Evolutionary conservation across 1,284 basidiomycete genomes (phyloP).

Genomic region (Trichosporon ovoides): DNA sequence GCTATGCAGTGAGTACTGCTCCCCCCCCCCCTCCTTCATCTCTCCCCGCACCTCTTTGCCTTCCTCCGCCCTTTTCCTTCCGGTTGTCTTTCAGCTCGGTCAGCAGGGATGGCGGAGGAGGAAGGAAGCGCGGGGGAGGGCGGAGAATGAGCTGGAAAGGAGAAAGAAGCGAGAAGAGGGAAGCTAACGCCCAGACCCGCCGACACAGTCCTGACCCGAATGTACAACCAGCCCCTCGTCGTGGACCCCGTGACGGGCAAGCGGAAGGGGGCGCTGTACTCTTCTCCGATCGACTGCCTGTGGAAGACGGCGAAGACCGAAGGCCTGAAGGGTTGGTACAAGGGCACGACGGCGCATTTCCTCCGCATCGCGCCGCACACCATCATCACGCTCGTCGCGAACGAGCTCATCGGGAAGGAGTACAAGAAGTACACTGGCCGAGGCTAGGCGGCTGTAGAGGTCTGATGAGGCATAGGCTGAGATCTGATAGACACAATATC

Average conservation of each 20-base stretch:
- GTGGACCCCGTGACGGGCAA: slow-evolving; percentile 64
- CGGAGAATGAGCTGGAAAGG: too few species aligned
- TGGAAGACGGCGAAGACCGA: slow-evolving; percentile 93
- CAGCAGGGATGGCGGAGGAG: too few species aligned
- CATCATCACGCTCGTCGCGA: slow-evolving; percentile 74
- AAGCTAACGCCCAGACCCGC: slow-evolving; percentile 18
- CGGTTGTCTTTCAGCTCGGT: too few species aligned
- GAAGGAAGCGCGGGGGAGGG: too few species aligned
- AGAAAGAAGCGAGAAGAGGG: too few species aligned
- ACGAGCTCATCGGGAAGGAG: slow-evolving; percentile 72
- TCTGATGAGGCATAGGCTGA: not conserved
- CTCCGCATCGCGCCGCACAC: slow-evolving; percentile 88
- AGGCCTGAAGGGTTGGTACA: slow-evolving; percentile 86
- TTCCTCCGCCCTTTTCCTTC: too few species aligned
- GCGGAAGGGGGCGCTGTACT: slow-evolving; percentile 72
- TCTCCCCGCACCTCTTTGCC: too few species aligned
- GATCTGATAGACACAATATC: not conserved
- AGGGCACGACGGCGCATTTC: slow-evolving; percentile 88
- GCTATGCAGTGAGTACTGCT: slow-evolving; percentile 75
- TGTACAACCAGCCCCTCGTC: slow-evolving; percentile 91
- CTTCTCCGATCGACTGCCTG: slow-evolving; percentile 88
- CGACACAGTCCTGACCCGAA: slow-evolving; percentile 71
- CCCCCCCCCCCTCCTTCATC: too few species aligned
- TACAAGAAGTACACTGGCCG: slow-evolving; percentile 52
- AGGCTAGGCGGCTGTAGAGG: slow-evolving; percentile 2